Evolutionary conservation across 192 early-diverging fungal genomes (phyloP).

Genomic region (Backusella parvicylindrica): DNA sequence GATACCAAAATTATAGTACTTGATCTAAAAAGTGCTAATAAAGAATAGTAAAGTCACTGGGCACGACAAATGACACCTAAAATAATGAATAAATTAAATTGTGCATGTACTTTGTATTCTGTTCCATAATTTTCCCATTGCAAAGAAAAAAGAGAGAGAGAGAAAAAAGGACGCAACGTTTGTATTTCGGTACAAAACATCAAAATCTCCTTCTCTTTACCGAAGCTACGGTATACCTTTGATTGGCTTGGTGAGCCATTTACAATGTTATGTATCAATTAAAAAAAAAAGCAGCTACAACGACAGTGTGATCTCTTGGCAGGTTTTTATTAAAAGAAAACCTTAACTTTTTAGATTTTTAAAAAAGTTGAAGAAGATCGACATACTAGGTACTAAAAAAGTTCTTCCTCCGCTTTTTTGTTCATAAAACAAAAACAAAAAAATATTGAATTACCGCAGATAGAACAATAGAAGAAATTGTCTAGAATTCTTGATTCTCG

Average conservation of each 20-base stretch:
- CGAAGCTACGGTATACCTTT: background rate
- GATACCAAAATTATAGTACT: background rate
- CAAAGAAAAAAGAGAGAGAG: background rate
- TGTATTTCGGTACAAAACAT: background rate
- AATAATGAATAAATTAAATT: conserved; percentile 2
- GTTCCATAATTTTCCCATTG: background rate
- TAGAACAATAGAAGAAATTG: background rate
- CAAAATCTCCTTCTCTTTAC: background rate
- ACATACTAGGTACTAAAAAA: background rate
- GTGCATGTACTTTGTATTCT: background rate
- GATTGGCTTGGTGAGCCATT: background rate
- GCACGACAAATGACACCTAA: background rate
- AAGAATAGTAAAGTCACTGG: background rate
- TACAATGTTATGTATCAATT: background rate
- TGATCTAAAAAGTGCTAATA: conserved; percentile 1
- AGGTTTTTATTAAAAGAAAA: background rate
- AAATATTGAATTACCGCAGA: background rate
- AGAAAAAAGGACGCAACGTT: background rate
- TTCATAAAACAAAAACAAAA: background rate
- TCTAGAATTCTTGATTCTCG: background rate
- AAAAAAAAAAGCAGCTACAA: background rate
- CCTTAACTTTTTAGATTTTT: background rate
- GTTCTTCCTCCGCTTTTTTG: background rate
- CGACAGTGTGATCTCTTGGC: background rate
- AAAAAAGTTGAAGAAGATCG: background rate